phyloP scores from a whole-genome alignment of 2,329 filamentous ascomycete species.

The Metarhizium robertsii region DNA sequence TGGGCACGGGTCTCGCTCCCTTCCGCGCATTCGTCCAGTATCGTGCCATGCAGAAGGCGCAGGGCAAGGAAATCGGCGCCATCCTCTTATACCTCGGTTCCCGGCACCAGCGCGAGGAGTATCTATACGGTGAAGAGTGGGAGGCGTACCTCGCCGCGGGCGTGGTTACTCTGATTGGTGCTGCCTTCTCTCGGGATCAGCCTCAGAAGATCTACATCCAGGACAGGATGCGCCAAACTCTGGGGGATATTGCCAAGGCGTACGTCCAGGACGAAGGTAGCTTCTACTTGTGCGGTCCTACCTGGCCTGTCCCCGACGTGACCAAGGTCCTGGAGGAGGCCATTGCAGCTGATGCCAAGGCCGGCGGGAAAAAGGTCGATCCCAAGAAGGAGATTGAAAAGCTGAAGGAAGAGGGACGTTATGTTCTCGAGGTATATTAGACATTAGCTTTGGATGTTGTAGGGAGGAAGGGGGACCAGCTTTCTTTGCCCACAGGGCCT shows the following conservation, averaged over 20 bases:
- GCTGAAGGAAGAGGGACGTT: slow-evolving; percentile 88
- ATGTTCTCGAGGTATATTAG: slow-evolving; percentile 95
- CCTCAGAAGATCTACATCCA: slow-evolving; percentile 99
- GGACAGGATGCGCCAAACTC: slow-evolving; percentile 87
- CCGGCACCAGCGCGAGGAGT: slow-evolving; percentile 95
- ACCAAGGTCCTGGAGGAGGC: slow-evolving; percentile 91
- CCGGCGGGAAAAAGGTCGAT: slow-evolving; percentile 70
- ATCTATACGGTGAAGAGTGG: slow-evolving; percentile 98
- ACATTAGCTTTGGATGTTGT: neutral
- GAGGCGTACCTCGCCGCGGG: slow-evolving; percentile 94
- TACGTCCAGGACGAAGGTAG: slow-evolving; percentile 82
- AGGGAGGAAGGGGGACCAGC: too few relatives aligned
- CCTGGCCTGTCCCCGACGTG: slow-evolving; percentile 97
- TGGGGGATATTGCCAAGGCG: slow-evolving; percentile 72
- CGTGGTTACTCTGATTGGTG: slow-evolving; percentile 86
- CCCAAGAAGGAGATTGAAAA: slow-evolving; percentile 87
- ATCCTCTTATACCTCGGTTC: slow-evolving; percentile 95
- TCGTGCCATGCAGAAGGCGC: slow-evolving; percentile 94
- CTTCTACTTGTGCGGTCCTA: slow-evolving; percentile 96
- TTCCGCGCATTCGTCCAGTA: slow-evolving; percentile 99
- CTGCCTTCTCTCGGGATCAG: slow-evolving; percentile 94
- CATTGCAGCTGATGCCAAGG: slow-evolving; percentile 65
- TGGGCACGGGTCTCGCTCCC: slow-evolving; percentile 96
- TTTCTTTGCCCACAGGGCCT: too few relatives aligned
- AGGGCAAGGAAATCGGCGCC: slow-evolving; percentile 87